A percentile compares a stretch with the other conserved stretches of the same genome.
These are phyloP conservation scores for Suillus subluteus DNA, from an alignment of 768 basidiomycete genomes.

Conservation along the genomic window DNA sequence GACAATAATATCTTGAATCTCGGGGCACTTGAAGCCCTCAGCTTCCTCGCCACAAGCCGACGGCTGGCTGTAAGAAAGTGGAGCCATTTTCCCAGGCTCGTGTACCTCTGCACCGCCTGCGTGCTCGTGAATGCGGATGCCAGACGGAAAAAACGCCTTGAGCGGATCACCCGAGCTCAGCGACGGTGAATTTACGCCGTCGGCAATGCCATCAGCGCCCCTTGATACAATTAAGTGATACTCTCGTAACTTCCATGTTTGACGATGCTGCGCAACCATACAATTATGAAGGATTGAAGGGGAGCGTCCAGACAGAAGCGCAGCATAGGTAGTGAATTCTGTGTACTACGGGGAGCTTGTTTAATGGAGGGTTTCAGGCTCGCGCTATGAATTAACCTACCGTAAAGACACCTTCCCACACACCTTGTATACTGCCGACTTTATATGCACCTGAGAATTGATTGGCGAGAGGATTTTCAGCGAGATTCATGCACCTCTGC, in stretches of 20 bases:
- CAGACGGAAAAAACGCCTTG: constrained; percentile 61
- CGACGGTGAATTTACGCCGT: constrained; percentile 27
- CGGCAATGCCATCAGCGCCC: constrained; percentile 19
- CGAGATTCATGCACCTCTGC: constrained; percentile 54
- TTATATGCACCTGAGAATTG: constrained; percentile 50
- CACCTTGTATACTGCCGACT: constrained; percentile 72
- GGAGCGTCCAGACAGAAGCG: constrained; percentile 68
- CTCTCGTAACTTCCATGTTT: constrained; percentile 88
- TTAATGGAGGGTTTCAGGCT: constrained; percentile 1
- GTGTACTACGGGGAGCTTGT: constrained; percentile 55
- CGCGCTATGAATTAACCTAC: constrained; percentile 42
- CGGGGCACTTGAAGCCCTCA: constrained; percentile 32
- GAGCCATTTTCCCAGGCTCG: constrained; percentile 42
- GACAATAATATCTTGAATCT: constrained; percentile 60
- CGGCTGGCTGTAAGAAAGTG: constrained; percentile 33
- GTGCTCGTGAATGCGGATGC: constrained; percentile 52
- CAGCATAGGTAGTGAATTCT: constrained; percentile 84
- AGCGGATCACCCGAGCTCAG: constrained; percentile 64
- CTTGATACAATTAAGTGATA: constrained; percentile 57
- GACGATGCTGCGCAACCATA: constrained; percentile 79
- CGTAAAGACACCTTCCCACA: constrained; percentile 82
- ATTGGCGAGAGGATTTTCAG: constrained; percentile 34
- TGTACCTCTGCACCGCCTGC: constrained; percentile 50
- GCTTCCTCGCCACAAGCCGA: constrained; percentile 25
- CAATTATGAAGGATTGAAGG: constrained; percentile 72